Percentiles rank a stretch among this genome's conserved stretches.
phyloP scores from a whole-genome alignment of 768 basidiomycete genomes.

The Gelatoporia subvermispora region DNA sequence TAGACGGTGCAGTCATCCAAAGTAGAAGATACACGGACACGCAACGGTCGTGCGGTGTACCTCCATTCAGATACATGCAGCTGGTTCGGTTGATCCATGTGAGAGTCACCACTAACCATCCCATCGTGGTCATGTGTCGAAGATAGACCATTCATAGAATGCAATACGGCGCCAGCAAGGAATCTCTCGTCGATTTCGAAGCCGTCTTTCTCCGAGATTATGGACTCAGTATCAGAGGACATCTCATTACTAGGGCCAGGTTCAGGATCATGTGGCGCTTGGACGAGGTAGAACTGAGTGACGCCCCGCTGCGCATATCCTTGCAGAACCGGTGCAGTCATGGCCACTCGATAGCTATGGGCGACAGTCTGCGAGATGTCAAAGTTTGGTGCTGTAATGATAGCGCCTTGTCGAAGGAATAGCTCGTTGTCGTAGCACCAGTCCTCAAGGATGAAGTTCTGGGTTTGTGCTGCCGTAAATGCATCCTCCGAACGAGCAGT shows the following conservation, averaged over 20 bases:
- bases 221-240: slow-evolving; percentile 4
- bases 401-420: slow-evolving; percentile 52
- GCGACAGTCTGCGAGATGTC: not conserved
- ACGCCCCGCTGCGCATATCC: slow-evolving; percentile 45
- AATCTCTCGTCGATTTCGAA: slow-evolving; percentile 75
- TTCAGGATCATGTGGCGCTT: slow-evolving; percentile 29
- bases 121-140: not conserved
- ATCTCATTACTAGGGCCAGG: slow-evolving; percentile 5
- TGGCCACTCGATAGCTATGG: slow-evolving; percentile 42
- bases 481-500: slow-evolving; percentile 19
- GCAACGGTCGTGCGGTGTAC: slow-evolving; percentile 26
- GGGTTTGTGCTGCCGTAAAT: slow-evolving; percentile 14
- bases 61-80: slow-evolving; percentile 9
- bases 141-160: slow-evolving; percentile 7
- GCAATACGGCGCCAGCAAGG: slow-evolving; percentile 48
- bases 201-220: slow-evolving; percentile 13
- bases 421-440: slow-evolving; percentile 15
- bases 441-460: slow-evolving; percentile 15
- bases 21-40: slow-evolving; percentile 25
- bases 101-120: not conserved
- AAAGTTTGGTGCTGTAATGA: slow-evolving; percentile 16
- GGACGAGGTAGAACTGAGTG: slow-evolving; percentile 41
- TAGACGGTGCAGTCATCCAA: slow-evolving; percentile 57
- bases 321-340: slow-evolving; percentile 71
- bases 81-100: not conserved